Conservation (phyloP, 129 eudicot species). For the Kitagawia praeruptora region DNA sequence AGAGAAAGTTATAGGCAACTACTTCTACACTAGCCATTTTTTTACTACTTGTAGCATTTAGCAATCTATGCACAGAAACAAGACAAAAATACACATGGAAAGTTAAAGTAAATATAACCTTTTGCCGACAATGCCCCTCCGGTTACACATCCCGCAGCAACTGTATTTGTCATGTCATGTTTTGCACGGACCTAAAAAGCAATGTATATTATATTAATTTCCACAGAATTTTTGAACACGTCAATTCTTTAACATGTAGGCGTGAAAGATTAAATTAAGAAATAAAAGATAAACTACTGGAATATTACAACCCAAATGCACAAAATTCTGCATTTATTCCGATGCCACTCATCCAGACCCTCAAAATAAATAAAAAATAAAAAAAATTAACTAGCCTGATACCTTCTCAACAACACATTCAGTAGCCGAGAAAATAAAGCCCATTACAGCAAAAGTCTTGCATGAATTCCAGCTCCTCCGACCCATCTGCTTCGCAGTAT, state of each 20-base stretch:
- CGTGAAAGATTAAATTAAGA: background rate
- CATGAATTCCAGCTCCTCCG: conserved; percentile 86
- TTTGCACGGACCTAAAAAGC: conserved; percentile 72
- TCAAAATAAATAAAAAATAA: background rate
- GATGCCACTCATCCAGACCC: background rate
- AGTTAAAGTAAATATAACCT: conserved; percentile 29
- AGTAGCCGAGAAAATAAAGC: conserved; percentile 76
- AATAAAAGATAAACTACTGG: background rate
- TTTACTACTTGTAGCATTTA: background rate
- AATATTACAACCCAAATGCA: background rate
- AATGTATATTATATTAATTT: conserved; percentile 18
- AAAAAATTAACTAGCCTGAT: background rate
- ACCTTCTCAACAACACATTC: conserved; percentile 96
- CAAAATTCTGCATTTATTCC: background rate
- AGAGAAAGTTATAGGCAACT: background rate
- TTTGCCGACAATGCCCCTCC: conserved; percentile 82
- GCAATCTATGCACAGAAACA: background rate
- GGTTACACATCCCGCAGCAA: conserved; percentile 85
- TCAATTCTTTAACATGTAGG: background rate
- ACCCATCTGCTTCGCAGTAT: conserved; percentile 92
- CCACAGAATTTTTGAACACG: background rate
- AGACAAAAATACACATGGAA: background rate
- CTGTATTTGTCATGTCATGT: conserved; percentile 85
- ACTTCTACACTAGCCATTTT: background rate
- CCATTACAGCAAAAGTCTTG: conserved; percentile 95